Conservation (phyloP, 2,329 filamentous ascomycete genomes). For the Cladophialophora yegresii region DNA sequence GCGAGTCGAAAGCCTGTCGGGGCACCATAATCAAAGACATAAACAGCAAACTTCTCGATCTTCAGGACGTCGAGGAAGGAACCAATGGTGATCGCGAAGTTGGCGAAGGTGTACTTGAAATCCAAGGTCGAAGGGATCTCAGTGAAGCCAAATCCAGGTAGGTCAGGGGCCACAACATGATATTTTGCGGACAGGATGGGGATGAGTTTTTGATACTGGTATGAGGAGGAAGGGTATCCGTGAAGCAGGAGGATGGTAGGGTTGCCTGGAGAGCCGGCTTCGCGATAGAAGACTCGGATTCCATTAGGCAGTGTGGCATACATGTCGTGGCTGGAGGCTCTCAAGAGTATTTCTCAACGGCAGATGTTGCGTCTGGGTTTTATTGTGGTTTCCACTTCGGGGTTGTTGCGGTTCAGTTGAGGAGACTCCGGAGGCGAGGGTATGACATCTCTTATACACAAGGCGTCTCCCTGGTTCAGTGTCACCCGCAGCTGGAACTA, state of each 20-base stretch:
- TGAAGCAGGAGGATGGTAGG: conserved; percentile 52
- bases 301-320: conserved; percentile 31
- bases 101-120: conserved; percentile 59
- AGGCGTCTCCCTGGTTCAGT: neutral
- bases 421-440: neutral
- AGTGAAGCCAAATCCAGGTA: conserved; percentile 64
- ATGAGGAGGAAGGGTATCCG: conserved; percentile 51
- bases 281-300: conserved; percentile 45
- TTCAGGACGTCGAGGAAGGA: conserved; percentile 54
- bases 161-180: conserved; percentile 58
- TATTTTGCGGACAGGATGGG: conserved; percentile 48
- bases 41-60: conserved; percentile 55
- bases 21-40: conserved; percentile 66
- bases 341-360: neutral
- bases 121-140: conserved; percentile 44
- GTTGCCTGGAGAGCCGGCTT: conserved; percentile 39
- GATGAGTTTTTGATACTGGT: conserved; percentile 51
- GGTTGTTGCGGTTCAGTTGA: neutral
- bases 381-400: neutral
- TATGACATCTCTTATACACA: conserved; percentile 3
- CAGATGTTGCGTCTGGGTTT: neutral
- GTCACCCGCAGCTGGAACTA: neutral
- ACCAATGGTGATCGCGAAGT: conserved; percentile 51
- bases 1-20: conserved; percentile 59
- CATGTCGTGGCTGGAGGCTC: conserved; percentile 4